Percentiles rank a stretch among this genome's conserved stretches.
Conservation (phyloP, 495 filamentous ascomycete species). For the Neurospora sublineolata region DNA sequence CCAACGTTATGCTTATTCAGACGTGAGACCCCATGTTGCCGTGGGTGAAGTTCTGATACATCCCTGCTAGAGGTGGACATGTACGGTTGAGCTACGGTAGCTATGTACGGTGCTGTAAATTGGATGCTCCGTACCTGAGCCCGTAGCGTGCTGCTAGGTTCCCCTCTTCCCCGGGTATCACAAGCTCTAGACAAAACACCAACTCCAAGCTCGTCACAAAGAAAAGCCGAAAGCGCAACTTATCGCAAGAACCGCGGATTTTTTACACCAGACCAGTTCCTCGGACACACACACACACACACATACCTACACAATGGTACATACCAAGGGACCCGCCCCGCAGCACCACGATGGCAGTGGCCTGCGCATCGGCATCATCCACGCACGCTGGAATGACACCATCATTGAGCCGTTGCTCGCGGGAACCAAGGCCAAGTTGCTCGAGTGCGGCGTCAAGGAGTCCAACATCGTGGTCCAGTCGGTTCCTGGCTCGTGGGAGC, state of each 20-base stretch:
- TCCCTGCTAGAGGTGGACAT: not conserved
- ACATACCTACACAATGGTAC: slow-evolving; percentile 12
- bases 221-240: not conserved
- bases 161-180: not conserved
- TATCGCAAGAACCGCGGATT: not conserved
- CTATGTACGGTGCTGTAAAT: not conserved
- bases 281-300: not conserved
- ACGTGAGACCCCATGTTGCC: not conserved
- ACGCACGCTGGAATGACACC: slow-evolving; percentile 83
- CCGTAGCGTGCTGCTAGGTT: not conserved
- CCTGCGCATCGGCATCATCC: slow-evolving; percentile 86
- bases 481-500: slow-evolving; percentile 89
- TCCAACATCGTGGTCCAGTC: slow-evolving; percentile 80
- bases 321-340: slow-evolving; percentile 35
- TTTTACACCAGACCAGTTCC: not conserved
- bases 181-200: not conserved
- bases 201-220: not conserved
- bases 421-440: slow-evolving; percentile 45
- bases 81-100: not conserved
- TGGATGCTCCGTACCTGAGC: not conserved
- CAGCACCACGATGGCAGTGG: slow-evolving; percentile 53
- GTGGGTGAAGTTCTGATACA: not conserved
- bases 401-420: slow-evolving; percentile 67
- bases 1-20: not conserved
- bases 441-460: slow-evolving; percentile 62